Evolutionary conservation across 352 stramenopile species (phyloP), one percentile per base, ranked within the genome.

Genomic region (Phytophthora melonis): DNA sequence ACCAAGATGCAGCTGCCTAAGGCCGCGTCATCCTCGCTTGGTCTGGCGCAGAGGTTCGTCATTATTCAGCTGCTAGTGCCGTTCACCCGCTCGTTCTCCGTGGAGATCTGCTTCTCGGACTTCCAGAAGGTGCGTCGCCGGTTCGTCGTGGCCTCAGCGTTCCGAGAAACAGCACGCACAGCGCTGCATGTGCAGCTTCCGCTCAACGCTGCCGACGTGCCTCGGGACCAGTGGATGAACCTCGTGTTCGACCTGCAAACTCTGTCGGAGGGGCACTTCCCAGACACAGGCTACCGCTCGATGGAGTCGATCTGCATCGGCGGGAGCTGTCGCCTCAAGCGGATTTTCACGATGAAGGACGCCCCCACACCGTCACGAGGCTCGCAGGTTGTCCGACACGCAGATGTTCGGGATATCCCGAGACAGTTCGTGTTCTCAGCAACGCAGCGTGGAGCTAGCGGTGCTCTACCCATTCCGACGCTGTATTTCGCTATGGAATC

Each of bases 331-430:
- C 79, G 84, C 9, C 75, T 96, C 18, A 93, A 94, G 67, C 84
- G 87, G 5, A 78, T 97, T 41, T 97, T 97, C 66, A 96, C 89
- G 5, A 93, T 94, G 81, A 97, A 96, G 50, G 88, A 97, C 39
- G 84, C 86, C 8, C 90, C 90, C 0, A 62, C 54, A 27, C 73
- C 77, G 32, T 74, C 73, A 18, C 57, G 50, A 23, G 32, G 55
- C 3, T 58, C 70, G 21, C 60, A 75, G 23, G 32, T 27, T 60
- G 58, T 75, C 32, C 64, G 50, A 9, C 54, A 76, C 60, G 65
- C 66, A 19, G 70, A 62, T 25, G 84, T 81, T 66, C 81, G 77
- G 21, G 83, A 89, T 18, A 91, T 93, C n/a, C 87, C 86, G 1
- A 77, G 77, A 25, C 84, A 92, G 49, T 94, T 93, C n/a, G 56